Evolutionary conservation across 495 filamentous ascomycete species (phyloP).

Genomic region (Aspergillus affinis): DNA sequence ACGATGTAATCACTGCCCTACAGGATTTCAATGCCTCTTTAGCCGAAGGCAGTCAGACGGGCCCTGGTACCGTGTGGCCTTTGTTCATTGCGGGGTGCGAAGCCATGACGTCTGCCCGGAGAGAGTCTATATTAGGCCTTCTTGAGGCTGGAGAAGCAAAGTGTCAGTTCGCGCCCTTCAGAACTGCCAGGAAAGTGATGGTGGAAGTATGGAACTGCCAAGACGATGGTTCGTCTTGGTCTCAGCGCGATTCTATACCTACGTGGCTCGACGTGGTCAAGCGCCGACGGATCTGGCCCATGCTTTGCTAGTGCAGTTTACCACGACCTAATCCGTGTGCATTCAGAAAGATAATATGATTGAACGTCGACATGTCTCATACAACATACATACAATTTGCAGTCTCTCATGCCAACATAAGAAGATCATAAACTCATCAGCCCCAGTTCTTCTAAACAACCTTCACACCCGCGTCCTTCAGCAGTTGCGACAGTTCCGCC

Average conservation of each 20-base stretch:
- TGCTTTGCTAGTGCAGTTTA: slow-evolving; percentile 26
- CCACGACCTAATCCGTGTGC: background rate
- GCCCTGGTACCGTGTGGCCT: slow-evolving; percentile 35
- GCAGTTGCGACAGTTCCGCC: slow-evolving; percentile 29
- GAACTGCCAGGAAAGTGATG: slow-evolving; percentile 28
- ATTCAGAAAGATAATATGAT: background rate
- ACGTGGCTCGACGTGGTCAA: slow-evolving; percentile 31
- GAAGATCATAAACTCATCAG: background rate
- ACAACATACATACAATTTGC: slow-evolving; percentile 5
- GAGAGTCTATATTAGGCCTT: slow-evolving; percentile 24
- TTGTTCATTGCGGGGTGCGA: slow-evolving; percentile 38
- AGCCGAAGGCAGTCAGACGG: slow-evolving; percentile 16
- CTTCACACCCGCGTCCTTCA: slow-evolving; percentile 34
- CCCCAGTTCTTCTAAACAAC: slow-evolving; percentile 21
- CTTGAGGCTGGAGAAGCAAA: slow-evolving; percentile 26
- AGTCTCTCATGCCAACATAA: background rate
- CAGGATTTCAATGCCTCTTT: slow-evolving; percentile 23
- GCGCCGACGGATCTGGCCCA: slow-evolving; percentile 30
- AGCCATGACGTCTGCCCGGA: slow-evolving; percentile 22
- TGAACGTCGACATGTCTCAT: slow-evolving; percentile 2
- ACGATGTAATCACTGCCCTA: slow-evolving; percentile 30
- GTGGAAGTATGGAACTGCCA: slow-evolving; percentile 30
- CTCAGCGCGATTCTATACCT: slow-evolving; percentile 26
- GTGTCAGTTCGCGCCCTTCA: slow-evolving; percentile 27
- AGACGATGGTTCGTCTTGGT: slow-evolving; percentile 27